These are phyloP conservation scores for Hypoxylon intermedium DNA, from an alignment of 495 filamentous ascomycete genomes.

Conservation along the genomic window DNA sequence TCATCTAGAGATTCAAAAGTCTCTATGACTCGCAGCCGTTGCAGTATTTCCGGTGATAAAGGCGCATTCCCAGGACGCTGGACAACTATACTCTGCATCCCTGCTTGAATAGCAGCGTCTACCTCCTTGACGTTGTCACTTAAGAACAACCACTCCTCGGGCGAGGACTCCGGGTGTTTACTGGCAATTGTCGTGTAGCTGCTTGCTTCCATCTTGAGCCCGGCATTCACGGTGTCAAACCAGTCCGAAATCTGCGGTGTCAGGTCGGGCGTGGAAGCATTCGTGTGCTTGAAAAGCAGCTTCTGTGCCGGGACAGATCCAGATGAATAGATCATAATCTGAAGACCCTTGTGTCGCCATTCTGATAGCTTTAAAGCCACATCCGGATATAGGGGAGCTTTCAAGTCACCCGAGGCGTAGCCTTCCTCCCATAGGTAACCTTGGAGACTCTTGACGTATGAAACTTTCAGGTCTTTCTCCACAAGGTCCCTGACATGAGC, in stretches of 20 bases:
- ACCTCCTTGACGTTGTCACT: constrained; percentile 77
- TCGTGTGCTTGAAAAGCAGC: constrained; percentile 72
- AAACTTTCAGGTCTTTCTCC: constrained; percentile 68
- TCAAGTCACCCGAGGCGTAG: constrained; percentile 65
- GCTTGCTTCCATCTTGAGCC: constrained; percentile 64
- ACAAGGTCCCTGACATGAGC: constrained; percentile 70
- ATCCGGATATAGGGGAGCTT: constrained; percentile 72
- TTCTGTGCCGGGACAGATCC: constrained; percentile 76
- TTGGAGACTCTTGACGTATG: constrained; percentile 75
- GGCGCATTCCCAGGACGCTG: constrained; percentile 69
- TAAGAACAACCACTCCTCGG: constrained; percentile 66
- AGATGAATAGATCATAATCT: constrained; percentile 73
- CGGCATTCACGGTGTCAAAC: constrained; percentile 79
- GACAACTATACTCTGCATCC: constrained; percentile 67
- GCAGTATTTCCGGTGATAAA: constrained; percentile 54
- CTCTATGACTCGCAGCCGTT: constrained; percentile 51
- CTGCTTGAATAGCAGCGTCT: constrained; percentile 66
- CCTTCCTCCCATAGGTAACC: constrained; percentile 74
- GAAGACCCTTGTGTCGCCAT: constrained; percentile 57
- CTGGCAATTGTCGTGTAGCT: constrained; percentile 68
- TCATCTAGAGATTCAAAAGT: constrained; percentile 53
- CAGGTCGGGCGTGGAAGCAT: constrained; percentile 62
- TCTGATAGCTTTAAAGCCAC: constrained; percentile 61
- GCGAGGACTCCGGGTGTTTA: constrained; percentile 47
- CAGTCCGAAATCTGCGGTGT: constrained; percentile 61